phyloP scores from a whole-genome alignment of 345 rosid species.

The Citrus reticulata region DNA sequence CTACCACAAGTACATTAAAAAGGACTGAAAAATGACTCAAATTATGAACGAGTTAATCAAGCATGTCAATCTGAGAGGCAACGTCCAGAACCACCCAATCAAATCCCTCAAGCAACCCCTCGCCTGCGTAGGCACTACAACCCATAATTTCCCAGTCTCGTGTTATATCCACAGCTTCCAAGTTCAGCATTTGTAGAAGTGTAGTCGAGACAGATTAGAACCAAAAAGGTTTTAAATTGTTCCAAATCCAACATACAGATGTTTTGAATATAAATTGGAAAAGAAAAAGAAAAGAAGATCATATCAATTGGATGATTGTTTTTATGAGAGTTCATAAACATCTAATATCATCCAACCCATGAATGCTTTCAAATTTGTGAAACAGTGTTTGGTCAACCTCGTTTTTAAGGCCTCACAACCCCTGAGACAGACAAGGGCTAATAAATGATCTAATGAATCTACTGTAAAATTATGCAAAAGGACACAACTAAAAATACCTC shows the following conservation, averaged over 20 bases:
- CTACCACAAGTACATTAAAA: neutral
- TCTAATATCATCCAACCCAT: neutral
- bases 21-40: neutral
- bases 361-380: neutral
- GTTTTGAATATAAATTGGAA: neutral
- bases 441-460: neutral
- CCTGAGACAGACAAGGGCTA: neutral
- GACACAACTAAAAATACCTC: too few species aligned
- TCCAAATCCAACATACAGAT: neutral
- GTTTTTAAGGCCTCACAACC: neutral
- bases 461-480: too few species aligned
- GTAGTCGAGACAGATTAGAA: neutral
- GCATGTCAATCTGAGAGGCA: slow-evolving; percentile 84
- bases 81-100: slow-evolving; percentile 95
- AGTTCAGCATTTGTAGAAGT: slow-evolving; percentile 55
- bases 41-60: slow-evolving; percentile 38
- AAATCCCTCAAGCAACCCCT: slow-evolving; percentile 80
- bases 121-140: slow-evolving; percentile 81
- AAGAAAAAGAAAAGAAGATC: too few species aligned
- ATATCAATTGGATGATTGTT: too few species aligned
- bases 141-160: slow-evolving; percentile 86
- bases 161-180: slow-evolving; percentile 78
- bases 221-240: neutral
- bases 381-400: neutral
- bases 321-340: too few species aligned